Percentiles rank a stretch among this genome's conserved stretches.
Conservation (phyloP, 257 asterid species). For the Schizonepeta tenuifolia region DNA sequence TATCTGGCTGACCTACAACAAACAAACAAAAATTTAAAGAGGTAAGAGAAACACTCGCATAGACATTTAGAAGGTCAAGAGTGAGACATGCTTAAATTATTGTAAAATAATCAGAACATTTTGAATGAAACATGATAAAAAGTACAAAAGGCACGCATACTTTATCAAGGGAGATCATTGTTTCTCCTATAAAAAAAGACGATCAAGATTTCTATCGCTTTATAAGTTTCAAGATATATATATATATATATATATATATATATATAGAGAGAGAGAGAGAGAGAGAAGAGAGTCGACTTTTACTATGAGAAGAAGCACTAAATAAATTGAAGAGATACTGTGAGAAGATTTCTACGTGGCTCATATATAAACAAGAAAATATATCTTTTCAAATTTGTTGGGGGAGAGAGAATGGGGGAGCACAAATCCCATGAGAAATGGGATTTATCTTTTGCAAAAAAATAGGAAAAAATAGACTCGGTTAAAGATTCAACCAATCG, state of each 20-base stretch:
- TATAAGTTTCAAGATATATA: constrained; percentile 18
- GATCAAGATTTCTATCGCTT: constrained; percentile 35
- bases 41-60: constrained; percentile 21
- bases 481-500: constrained; percentile 24
- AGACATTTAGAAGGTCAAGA: constrained; percentile 6
- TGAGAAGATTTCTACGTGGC: constrained; percentile 31
- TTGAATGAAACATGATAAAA: not conserved
- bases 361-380: constrained; percentile 27
- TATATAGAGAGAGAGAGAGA: no score
- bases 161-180: constrained; percentile 36
- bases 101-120: not conserved
- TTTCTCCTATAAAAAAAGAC: constrained; percentile 27
- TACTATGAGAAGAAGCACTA: not conserved
- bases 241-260: not conserved
- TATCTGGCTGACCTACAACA: constrained; percentile 40
- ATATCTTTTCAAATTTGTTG: not conserved
- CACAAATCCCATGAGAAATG: constrained; percentile 31
- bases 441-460: constrained; percentile 2
- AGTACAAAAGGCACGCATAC: constrained; percentile 15
- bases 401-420: constrained; percentile 9
- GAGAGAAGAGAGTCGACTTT: constrained; percentile 8
- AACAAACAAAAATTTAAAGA: constrained; percentile 14
- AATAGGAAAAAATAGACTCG: constrained; percentile 5
- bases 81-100: constrained; percentile 4
- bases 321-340: not conserved